phyloP scores from a whole-genome alignment of 305 asterid species.

The Ajuga reptans region DNA sequence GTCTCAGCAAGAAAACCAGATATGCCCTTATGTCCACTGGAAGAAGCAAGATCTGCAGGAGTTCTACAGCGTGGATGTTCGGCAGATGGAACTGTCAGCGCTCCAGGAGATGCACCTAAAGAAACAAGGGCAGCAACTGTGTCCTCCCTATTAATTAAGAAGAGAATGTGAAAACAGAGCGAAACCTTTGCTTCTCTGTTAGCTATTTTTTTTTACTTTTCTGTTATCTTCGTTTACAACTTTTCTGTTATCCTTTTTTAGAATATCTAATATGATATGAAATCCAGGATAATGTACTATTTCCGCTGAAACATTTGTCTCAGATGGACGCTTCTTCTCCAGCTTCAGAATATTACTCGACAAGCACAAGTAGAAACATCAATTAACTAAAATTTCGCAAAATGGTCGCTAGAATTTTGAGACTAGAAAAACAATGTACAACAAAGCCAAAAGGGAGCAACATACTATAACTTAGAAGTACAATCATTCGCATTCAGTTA shows the following conservation, averaged over 20 bases:
- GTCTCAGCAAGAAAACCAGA: conserved; percentile 89
- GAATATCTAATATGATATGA: not conserved
- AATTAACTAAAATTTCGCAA: conserved; percentile 4
- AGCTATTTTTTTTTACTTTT: not conserved
- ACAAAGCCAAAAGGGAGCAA: not conserved
- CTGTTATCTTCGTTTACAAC: not conserved
- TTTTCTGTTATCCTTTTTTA: not conserved
- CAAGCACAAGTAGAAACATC: not conserved
- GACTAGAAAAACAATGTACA: not conserved
- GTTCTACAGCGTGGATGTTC: conserved; percentile 60
- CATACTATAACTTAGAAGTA: not conserved
- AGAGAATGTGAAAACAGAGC: conserved; percentile 13
- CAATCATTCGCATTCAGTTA: conserved; percentile 6
- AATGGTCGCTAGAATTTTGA: not conserved
- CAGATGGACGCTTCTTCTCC: not conserved
- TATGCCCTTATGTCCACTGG: conserved; percentile 86
- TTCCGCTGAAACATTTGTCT: not conserved
- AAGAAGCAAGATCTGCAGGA: conserved; percentile 91
- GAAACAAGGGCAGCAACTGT: conserved; percentile 76
- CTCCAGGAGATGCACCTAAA: conserved; percentile 77
- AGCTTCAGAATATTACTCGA: conserved; percentile 13
- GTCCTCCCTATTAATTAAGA: conserved; percentile 58
- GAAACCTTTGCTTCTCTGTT: not conserved
- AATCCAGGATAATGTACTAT: not conserved
- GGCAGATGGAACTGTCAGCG: conserved; percentile 63